Conservation (phyloP, 495 filamentous ascomycete species). For the Penicillium paradoxum region DNA sequence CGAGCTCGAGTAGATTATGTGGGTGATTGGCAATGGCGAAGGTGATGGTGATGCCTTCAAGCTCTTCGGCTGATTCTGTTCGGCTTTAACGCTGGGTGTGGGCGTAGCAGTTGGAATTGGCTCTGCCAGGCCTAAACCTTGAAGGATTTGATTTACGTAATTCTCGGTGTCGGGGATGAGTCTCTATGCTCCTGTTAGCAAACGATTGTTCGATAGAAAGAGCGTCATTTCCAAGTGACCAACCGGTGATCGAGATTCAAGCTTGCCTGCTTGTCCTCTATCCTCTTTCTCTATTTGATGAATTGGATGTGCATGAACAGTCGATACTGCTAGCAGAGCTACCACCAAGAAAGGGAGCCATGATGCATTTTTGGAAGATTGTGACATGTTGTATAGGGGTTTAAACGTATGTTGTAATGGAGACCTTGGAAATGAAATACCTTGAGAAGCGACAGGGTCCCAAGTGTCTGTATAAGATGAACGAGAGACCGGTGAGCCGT, state of each 20-base stretch:
- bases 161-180: slow-evolving; percentile 28
- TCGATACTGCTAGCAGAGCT: slow-evolving; percentile 8
- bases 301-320: slow-evolving; percentile 16
- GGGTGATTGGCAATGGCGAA: too few relatives aligned
- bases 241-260: slow-evolving; percentile 21
- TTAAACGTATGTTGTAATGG: background rate
- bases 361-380: background rate
- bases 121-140: slow-evolving; percentile 17
- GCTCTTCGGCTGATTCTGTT: slow-evolving; percentile 6
- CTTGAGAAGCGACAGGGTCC: too few relatives aligned
- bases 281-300: slow-evolving; percentile 1
- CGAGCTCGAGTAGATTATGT: slow-evolving; percentile 1
- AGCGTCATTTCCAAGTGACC: background rate
- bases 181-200: slow-evolving; percentile 19
- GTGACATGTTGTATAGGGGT: slow-evolving; percentile 10
- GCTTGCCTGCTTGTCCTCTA: background rate
- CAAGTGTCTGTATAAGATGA: too few relatives aligned
- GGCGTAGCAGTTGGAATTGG: background rate
- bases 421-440: background rate
- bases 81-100: background rate
- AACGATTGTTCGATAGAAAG: background rate
- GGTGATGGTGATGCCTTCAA: slow-evolving; percentile 1
- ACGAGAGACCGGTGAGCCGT: too few relatives aligned
- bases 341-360: background rate
- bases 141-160: slow-evolving; percentile 22